Evolutionary conservation across 169 alveolate genomes (phyloP).

Genomic region (Eimeria falciformis): DNA sequence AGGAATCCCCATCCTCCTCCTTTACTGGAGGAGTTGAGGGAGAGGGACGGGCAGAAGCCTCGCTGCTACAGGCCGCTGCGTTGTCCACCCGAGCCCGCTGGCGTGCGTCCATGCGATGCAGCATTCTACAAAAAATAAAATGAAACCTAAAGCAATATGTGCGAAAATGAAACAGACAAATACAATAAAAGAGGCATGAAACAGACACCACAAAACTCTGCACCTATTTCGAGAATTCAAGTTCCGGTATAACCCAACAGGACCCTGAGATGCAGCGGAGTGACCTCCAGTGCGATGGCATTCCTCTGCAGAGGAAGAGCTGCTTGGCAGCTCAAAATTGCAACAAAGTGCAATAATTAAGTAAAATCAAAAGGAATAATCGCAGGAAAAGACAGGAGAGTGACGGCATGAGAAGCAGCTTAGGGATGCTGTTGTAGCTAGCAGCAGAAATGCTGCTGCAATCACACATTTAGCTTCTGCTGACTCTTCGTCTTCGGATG

Average conservation of each 20-base stretch:
- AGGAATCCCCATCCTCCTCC: background rate
- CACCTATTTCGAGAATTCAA: no score
- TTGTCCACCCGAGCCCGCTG: background rate
- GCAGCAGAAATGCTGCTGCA: background rate
- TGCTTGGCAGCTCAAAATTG: background rate
- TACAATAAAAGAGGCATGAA: background rate
- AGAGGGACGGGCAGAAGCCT: background rate
- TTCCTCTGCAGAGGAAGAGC: background rate
- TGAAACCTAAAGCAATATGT: no score
- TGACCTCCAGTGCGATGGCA: background rate
- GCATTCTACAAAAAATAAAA: background rate
- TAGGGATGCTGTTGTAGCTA: background rate
- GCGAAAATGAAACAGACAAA: background rate
- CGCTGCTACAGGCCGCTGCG: background rate
- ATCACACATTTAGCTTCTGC: no score
- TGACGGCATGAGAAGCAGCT: background rate
- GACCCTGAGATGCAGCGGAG: background rate
- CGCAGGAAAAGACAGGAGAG: background rate
- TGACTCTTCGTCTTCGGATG: no score
- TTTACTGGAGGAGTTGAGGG: background rate
- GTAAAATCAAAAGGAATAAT: background rate
- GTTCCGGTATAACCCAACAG: no score
- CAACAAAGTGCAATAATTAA: background rate
- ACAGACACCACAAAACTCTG: no score
- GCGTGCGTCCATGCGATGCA: background rate